Evolutionary conservation across 441 rosid species (phyloP), one percentile per base, ranked within the genome.

Genomic region (Eutrema salsugineum): DNA sequence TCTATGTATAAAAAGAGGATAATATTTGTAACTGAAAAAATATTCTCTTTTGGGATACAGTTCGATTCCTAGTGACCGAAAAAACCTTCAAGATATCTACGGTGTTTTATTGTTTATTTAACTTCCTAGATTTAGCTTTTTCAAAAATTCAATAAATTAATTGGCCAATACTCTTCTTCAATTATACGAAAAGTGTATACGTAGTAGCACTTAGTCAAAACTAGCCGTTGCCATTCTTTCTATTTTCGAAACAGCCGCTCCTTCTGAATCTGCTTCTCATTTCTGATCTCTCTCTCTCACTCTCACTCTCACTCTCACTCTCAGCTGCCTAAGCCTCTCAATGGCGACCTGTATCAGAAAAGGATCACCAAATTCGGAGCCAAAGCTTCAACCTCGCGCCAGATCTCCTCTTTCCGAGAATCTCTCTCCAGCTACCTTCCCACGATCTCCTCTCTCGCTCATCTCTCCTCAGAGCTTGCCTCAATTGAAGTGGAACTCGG

Each of bases 341-440:
- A 89, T 90, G 75, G 44, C 75, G 82, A 85, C 81, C 77, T 92
- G 94, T 91, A 80, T 88, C 84, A 90, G 89, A 76, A 86, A 83
- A 86, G 88, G 36, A 28, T 11, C 28, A 0, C 79, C 82, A 32
- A 35, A 67, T 40, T 38, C 66, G 6, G 73, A 69, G 14, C 5
- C 17, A 1, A 84, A 87, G 20, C 65, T 63, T 47, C 91, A 85
- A 72, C 81, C 85, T 5, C 80, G 72, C 33, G 43, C 78, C 55
- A 82, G 97, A 64, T 90, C 97, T 46, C 99, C 97, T 1, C 83
- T 91, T 19, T 58, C 88, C 3, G 92, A 87, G 82, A 85, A 72
- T 56, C 74, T 76, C 12, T 70, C 89, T n/a, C 80, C 81, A 6
- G 77, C 80, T 33, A 56, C 80, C 14, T 81, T 84, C 61, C 85